Percentiles rank a stretch among this genome's conserved stretches.
phyloP scores from a whole-genome alignment of 371 early-diverging fungal genomes.

The Mucor piriformis region DNA sequence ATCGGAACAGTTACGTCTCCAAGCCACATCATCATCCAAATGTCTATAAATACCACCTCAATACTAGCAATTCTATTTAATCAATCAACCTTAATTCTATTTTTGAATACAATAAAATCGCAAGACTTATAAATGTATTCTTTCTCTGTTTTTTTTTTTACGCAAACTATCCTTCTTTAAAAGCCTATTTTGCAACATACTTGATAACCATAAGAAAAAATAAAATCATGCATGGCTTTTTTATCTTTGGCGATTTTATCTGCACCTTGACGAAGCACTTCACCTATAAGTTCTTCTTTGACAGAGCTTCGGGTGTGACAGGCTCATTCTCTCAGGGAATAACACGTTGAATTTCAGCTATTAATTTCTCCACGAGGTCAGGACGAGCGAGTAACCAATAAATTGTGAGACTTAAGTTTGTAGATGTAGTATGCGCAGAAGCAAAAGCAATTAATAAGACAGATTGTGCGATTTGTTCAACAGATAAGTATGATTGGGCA shows the following conservation, averaged over 20 bases:
- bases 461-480: slow-evolving; percentile 23
- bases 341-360: slow-evolving; percentile 33
- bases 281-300: slow-evolving; percentile 41
- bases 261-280: slow-evolving; percentile 36
- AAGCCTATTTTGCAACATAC: too few relatives aligned
- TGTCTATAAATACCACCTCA: too few relatives aligned
- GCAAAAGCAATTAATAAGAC: slow-evolving; percentile 43
- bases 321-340: slow-evolving; percentile 25
- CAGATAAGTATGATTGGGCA: background rate
- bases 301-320: slow-evolving; percentile 25
- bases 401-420: slow-evolving; percentile 28
- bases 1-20: too few relatives aligned
- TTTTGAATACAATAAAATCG: too few relatives aligned
- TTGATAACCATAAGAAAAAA: slow-evolving; percentile 44
- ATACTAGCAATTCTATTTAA: too few relatives aligned
- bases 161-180: too few relatives aligned
- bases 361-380: slow-evolving; percentile 23
- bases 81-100: too few relatives aligned
- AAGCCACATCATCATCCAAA: too few relatives aligned
- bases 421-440: slow-evolving; percentile 41
- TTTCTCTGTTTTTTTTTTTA: too few relatives aligned
- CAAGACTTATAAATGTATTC: too few relatives aligned
- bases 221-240: slow-evolving; percentile 30
- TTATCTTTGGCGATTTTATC: slow-evolving; percentile 36
- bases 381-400: slow-evolving; percentile 43